Base-by-base conservation (phyloP, 495 filamentous ascomycete species). In the Melanomma pulvis-pyrius region DNA sequence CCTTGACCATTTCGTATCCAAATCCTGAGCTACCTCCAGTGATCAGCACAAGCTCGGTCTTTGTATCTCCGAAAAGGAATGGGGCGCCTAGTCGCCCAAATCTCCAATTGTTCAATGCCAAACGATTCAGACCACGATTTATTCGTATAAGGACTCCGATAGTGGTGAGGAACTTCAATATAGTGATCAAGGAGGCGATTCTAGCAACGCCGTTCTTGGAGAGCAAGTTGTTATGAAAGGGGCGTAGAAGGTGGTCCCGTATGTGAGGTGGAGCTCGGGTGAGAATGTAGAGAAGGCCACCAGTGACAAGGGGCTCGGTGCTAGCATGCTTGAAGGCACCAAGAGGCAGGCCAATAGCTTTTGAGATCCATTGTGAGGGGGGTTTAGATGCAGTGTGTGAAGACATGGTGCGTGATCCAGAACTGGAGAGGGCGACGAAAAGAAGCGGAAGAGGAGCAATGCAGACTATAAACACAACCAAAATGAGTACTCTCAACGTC, bases 11-110 rank as follows among this genome's bases (percentile, higher is more conserved):
- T 29, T 80, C 74, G 62, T 79, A 78, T 46, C 85, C 85, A 59
- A 87, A 84, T 22, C 84, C 85, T 52, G 79, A 80, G 61, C 78
- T 78, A n/a, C 83, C 84, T 2, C 85, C 85, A 0, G 84, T 87
- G 25, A 87, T 53, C 21, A 87, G 74, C 2, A 83, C 80, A 46
- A 87, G 71, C 71, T 87, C 85, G 7, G 77, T 77, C 8, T 77
- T 71, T 17, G 12, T 25, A 17, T 17, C 17, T 0, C 63, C 54
- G 25, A 65, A 65, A 19, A 46, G 13, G 36, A 78, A 73, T 32
- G 70, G 55, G 32, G 78, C 69, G 1, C 74, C 74, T 0, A 71
- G 76, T 29, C 63, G 63, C 4, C 51, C 25, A 25, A 74, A 49
- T 8, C 72, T 74, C 78, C 82, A 85, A 53, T 82, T 81, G 73